phyloP scores from a whole-genome alignment of 1,139 yeast species.

The Taphrina confusa region DNA sequence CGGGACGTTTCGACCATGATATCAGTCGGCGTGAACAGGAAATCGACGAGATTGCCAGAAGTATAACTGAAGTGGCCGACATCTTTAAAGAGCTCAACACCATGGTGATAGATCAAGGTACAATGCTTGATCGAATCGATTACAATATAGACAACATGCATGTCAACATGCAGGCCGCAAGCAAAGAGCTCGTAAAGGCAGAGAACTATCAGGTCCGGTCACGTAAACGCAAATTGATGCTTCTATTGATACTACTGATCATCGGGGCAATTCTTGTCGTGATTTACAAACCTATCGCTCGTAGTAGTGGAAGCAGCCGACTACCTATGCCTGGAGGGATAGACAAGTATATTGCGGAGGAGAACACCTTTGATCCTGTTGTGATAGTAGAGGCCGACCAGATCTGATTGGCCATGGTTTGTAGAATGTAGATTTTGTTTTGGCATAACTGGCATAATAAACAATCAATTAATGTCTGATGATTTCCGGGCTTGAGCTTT shows the following conservation, averaged over 20 bases:
- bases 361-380: too few species aligned
- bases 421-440: too few species aligned
- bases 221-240: slow-evolving; percentile 84
- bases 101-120: slow-evolving; percentile 92
- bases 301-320: slow-evolving; percentile 4
- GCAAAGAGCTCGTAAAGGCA: slow-evolving; percentile 64
- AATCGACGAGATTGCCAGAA: slow-evolving; percentile 86
- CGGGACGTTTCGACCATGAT: slow-evolving; percentile 44
- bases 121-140: slow-evolving; percentile 86
- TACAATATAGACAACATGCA: slow-evolving; percentile 81
- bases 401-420: too few species aligned
- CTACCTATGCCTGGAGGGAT: slow-evolving; percentile 6
- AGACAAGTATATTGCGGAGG: too few species aligned
- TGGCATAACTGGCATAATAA: too few species aligned
- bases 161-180: slow-evolving; percentile 72
- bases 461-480: too few species aligned
- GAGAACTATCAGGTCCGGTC: slow-evolving; percentile 81
- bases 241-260: slow-evolving; percentile 69
- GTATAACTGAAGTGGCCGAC: slow-evolving; percentile 87
- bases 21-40: slow-evolving; percentile 81
- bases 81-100: slow-evolving; percentile 91
- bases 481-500: too few species aligned
- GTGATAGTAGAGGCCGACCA: too few species aligned
- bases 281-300: slow-evolving; percentile 45
- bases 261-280: slow-evolving; percentile 71